Evolutionary conservation across 2,329 filamentous ascomycete genomes (phyloP), one percentile per base, ranked within the genome.

Genomic region (Xylaria sp.): DNA sequence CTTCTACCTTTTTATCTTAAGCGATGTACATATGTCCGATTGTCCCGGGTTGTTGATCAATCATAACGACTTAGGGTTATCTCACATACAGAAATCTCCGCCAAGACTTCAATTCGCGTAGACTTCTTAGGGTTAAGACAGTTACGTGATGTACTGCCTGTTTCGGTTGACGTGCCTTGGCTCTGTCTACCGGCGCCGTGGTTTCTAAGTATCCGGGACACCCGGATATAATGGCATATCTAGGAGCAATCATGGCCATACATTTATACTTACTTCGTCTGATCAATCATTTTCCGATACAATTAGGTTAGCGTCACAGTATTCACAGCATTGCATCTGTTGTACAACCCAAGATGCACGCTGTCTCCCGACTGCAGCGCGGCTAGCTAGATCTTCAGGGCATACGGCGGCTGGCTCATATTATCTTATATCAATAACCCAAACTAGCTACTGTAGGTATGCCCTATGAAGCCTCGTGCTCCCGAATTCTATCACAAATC

Each of bases 271-370:
- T 23, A 37, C 5, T 54, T 32, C 47, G 40, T 32, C 16, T 27
- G 57, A 58, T 50, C 50, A 50, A 58, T 37, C 40, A 35, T 21
- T n/a, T 35, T 21, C 23, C 55, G 8, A 44, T 12, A 40, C 3
- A 37, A 9, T 9, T 42, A 18, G 13, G 42, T 25, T 32, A 35
- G 47, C 37, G 37, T 54, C 25, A n/a, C 27, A 23, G 54, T 8
- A 32, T 63, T 53, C 44, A 25, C 18, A 59, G 58, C 40, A 35
- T 57, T 67, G 58, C 64, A 67, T 64, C 60, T 65, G 68, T 32
- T 16, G 68, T 68, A 35, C 53, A 51, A 67, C 68, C 42, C 23
- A 47, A 44, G 35, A 57, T 29, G 18, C 53, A 27, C 50, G 21
- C 37, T 48, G 35, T 32, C 42, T 60, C 40, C 37, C 32, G 25